Conservation (phyloP, 768 basidiomycete species). For the Russula olivacea region DNA sequence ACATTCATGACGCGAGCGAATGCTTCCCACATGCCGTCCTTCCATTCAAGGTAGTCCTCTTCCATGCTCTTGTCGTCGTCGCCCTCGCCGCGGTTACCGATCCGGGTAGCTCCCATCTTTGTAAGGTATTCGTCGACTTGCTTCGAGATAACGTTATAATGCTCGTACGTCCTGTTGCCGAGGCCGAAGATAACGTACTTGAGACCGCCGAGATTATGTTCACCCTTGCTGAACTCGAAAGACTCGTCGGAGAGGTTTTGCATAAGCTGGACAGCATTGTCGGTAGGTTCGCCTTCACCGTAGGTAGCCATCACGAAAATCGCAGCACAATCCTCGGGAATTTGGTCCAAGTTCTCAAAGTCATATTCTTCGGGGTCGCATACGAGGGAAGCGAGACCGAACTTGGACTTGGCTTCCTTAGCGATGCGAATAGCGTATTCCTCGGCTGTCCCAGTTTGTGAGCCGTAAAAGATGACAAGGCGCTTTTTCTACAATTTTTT, state of each 20-base stretch:
- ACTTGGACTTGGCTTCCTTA: slow-evolving; percentile 96
- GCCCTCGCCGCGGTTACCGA: slow-evolving; percentile 90
- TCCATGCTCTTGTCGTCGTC: slow-evolving; percentile 99
- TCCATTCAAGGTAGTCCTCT: slow-evolving; percentile 99
- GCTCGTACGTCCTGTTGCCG: slow-evolving; percentile 91
- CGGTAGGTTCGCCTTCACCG: slow-evolving; percentile 97
- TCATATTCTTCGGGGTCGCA: slow-evolving; percentile 99
- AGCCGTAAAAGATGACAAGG: slow-evolving; percentile 95
- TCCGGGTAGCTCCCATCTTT: slow-evolving; percentile 76
- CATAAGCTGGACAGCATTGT: slow-evolving; percentile 93
- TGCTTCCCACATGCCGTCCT: slow-evolving; percentile 93
- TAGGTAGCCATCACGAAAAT: slow-evolving; percentile 98
- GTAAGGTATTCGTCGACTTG: slow-evolving; percentile 67
- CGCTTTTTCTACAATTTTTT: slow-evolving; percentile 89
- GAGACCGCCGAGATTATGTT: slow-evolving; percentile 69
- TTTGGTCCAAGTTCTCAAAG: slow-evolving; percentile 89
- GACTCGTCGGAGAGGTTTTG: slow-evolving; percentile 84
- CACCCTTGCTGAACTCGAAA: slow-evolving; percentile 81
- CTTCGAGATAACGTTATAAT: slow-evolving; percentile 87
- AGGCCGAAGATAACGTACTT: slow-evolving; percentile 95
- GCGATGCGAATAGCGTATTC: slow-evolving; percentile 97
- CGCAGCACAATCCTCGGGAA: slow-evolving; percentile 81
- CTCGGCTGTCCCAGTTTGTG: slow-evolving; percentile 97
- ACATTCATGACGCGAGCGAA: slow-evolving; percentile 79
- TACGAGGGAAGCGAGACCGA: slow-evolving; percentile 90